phyloP scores from a whole-genome alignment of 208 protist species.

The Herpetomonas muscarum region DNA sequence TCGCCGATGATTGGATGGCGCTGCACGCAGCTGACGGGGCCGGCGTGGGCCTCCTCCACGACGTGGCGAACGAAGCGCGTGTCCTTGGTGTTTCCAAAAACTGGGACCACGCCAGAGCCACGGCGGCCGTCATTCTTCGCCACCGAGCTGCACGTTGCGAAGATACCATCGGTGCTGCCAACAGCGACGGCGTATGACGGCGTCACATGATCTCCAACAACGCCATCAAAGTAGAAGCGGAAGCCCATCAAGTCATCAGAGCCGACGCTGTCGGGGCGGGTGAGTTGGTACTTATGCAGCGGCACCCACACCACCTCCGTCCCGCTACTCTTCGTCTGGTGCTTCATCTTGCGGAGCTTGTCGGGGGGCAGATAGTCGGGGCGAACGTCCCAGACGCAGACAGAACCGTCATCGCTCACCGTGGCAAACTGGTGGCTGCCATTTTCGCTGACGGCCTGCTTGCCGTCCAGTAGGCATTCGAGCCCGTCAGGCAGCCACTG shows the following conservation, averaged over 20 bases:
- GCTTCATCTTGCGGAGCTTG: slow-evolving; percentile 89
- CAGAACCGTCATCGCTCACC: slow-evolving; percentile 79
- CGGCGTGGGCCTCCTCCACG: slow-evolving; percentile 54
- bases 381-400: slow-evolving; percentile 89
- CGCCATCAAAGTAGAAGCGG: slow-evolving; percentile 74
- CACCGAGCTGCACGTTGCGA: slow-evolving; percentile 62
- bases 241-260: slow-evolving; percentile 68
- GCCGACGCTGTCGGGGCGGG: slow-evolving; percentile 48
- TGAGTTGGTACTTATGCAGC: slow-evolving; percentile 67
- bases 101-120: slow-evolving; percentile 24
- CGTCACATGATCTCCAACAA: slow-evolving; percentile 27
- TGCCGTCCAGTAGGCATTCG: slow-evolving; percentile 86
- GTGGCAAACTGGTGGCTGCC: slow-evolving; percentile 81
- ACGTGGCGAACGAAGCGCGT: slow-evolving; percentile 59
- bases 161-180: slow-evolving; percentile 67
- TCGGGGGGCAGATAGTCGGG: slow-evolving; percentile 78
- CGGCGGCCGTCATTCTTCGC: slow-evolving; percentile 47
- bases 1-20: slow-evolving; percentile 83
- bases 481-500: slow-evolving; percentile 76
- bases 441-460: slow-evolving; percentile 57
- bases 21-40: slow-evolving; percentile 71
- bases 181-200: slow-evolving; percentile 66
- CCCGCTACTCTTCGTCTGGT: slow-evolving; percentile 54
- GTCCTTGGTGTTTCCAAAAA: slow-evolving; percentile 57
- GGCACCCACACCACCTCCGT: slow-evolving; percentile 83